Conservation (phyloP, 208 protist species). For the Leishmania guyanensis region DNA sequence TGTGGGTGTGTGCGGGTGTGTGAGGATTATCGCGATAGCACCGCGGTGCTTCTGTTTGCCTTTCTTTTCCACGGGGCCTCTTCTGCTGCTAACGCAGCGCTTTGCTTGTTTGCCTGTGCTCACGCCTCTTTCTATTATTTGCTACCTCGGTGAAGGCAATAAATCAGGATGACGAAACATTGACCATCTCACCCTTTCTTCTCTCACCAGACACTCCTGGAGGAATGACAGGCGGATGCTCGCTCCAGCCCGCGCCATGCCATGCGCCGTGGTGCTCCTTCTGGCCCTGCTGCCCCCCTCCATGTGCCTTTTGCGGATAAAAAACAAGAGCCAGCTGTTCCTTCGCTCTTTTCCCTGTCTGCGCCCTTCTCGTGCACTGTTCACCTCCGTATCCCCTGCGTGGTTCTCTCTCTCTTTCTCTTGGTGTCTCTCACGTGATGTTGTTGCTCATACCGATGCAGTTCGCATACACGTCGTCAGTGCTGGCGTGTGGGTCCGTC, state of each 20-base stretch:
- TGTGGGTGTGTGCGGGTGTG: neutral
- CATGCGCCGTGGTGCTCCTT: neutral
- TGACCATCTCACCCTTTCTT: neutral
- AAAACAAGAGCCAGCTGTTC: neutral
- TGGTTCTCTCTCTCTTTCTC: neutral
- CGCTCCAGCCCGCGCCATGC: neutral
- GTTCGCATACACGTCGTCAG: neutral
- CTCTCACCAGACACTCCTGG: neutral
- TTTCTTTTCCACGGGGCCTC: neutral
- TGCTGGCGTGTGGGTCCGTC: neutral
- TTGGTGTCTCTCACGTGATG: neutral
- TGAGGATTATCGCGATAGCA: too few relatives aligned
- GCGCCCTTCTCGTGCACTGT: neutral
- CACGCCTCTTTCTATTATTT: neutral
- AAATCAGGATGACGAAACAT: neutral
- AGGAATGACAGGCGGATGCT: neutral
- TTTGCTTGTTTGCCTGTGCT: neutral
- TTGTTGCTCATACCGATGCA: neutral
- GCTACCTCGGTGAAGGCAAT: neutral
- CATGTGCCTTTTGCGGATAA: neutral
- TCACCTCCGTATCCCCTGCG: neutral
- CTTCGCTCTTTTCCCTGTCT: neutral
- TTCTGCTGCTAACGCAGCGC: neutral
- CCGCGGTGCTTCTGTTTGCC: neutral
- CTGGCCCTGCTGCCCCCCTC: neutral